Conservation (phyloP, 2,329 filamentous ascomycete species). For the Monilinia fructicola region DNA sequence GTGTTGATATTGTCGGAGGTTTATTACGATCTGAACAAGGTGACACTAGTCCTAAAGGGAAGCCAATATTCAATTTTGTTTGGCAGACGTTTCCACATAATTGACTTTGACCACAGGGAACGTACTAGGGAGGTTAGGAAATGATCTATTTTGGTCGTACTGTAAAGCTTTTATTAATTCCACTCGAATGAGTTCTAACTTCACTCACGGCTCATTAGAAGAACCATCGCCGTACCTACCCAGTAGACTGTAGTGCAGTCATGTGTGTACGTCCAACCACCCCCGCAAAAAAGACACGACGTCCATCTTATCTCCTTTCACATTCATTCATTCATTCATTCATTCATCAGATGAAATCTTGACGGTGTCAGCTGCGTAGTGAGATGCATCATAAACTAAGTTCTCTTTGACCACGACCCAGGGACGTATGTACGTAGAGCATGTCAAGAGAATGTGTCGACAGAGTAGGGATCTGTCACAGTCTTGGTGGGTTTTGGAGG, state of each 20-base stretch:
- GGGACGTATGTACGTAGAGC: too few relatives aligned
- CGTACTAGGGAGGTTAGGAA: neutral
- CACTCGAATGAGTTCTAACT: neutral
- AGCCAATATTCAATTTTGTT: neutral
- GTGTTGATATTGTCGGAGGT: neutral
- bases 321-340: neutral
- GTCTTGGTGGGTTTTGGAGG: too few relatives aligned
- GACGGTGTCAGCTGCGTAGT: slow-evolving; percentile 1
- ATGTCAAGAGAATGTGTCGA: too few relatives aligned
- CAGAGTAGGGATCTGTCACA: too few relatives aligned
- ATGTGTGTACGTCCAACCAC: slow-evolving; percentile 2
- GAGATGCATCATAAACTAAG: too few relatives aligned
- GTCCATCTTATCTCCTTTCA: slow-evolving; percentile 2
- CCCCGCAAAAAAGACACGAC: slow-evolving; percentile 13
- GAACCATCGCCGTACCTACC: too few relatives aligned
- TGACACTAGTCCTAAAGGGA: neutral
- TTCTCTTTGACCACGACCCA: too few relatives aligned
- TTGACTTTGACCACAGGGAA: neutral
- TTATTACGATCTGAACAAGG: neutral
- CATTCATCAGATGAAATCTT: slow-evolving; percentile 13
- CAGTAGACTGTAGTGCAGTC: too few relatives aligned
- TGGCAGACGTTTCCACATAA: slow-evolving; percentile 1
- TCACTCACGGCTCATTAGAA: neutral
- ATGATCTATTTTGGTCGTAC: slow-evolving; percentile 11
- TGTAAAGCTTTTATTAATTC: neutral